Evolutionary conservation across 257 asterid genomes (phyloP).

Genomic region (Fraxinus excelsior): DNA sequence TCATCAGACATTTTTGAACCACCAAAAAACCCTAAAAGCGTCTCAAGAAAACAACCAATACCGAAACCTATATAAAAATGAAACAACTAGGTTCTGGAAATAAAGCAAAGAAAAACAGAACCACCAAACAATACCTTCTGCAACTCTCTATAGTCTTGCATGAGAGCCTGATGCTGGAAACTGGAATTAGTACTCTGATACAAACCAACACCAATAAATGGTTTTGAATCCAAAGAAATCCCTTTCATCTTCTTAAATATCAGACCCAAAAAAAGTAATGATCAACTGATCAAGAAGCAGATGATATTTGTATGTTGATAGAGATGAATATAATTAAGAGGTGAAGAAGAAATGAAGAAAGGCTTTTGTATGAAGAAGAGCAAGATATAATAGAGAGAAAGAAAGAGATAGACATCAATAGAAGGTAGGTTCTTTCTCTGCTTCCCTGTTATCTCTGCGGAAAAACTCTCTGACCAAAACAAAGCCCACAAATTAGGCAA

Average conservation of each 20-base stretch:
- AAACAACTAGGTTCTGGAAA: constrained; percentile 5
- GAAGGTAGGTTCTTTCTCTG: constrained; percentile 36
- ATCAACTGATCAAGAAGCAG: constrained; percentile 21
- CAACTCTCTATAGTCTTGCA: constrained; percentile 46
- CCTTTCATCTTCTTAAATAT: constrained; percentile 49
- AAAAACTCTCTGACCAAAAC: constrained; percentile 42
- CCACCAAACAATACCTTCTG: constrained; percentile 31
- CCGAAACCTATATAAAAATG: neutral
- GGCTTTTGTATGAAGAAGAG: neutral
- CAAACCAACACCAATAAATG: constrained; percentile 10
- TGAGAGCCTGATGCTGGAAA: constrained; percentile 38
- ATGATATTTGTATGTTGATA: neutral
- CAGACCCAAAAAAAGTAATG: constrained; percentile 19
- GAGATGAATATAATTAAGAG: neutral
- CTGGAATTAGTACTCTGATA: constrained; percentile 31
- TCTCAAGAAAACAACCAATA: constrained; percentile 1
- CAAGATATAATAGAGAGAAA: neutral
- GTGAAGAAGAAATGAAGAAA: neutral
- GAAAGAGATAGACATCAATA: neutral
- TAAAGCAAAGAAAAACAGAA: neutral
- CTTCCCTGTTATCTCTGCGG: constrained; percentile 46
- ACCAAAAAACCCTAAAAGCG: constrained; percentile 5
- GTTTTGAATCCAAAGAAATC: constrained; percentile 27
- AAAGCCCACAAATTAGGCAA: constrained; percentile 37
- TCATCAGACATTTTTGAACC: no score